phyloP scores from a whole-genome alignment of 2,329 filamentous ascomycete genomes.

The Nothopassalora personata region DNA sequence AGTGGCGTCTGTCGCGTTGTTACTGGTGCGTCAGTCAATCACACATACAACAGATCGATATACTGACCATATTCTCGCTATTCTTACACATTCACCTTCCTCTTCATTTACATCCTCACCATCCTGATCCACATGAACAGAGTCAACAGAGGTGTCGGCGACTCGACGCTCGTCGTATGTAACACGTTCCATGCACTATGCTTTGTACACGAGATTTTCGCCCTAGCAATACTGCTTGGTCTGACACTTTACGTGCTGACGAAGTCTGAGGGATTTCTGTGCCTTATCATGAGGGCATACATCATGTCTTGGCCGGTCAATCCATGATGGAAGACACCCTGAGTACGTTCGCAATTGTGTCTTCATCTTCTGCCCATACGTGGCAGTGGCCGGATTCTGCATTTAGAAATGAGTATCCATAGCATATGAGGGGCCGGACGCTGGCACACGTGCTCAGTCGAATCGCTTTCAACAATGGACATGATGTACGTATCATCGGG shows the following conservation, averaged over 20 bases:
- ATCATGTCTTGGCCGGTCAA: conserved; percentile 20
- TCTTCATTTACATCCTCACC: conserved; percentile 19
- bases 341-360: conserved; percentile 18
- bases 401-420: too few relatives aligned
- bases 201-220: neutral
- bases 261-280: conserved; percentile 14
- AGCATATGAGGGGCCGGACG: too few relatives aligned
- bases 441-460: too few relatives aligned
- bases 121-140: conserved; percentile 14
- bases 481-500: conserved; percentile 14
- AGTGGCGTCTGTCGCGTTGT: conserved; percentile 13
- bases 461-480: conserved; percentile 12
- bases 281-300: conserved; percentile 21
- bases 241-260: conserved; percentile 17
- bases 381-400: conserved; percentile 8
- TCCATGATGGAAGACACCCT: conserved; percentile 11
- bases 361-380: conserved; percentile 14
- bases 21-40: conserved; percentile 7
- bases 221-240: conserved; percentile 5
- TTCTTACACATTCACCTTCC: conserved; percentile 16
- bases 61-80: neutral
- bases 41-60: neutral
- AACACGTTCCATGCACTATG: neutral
- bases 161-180: conserved; percentile 16
- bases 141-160: conserved; percentile 8